Percentiles rank a stretch among this genome's conserved stretches.
Evolutionary conservation across 164 flowering plant genomes (phyloP).

Genomic region (Berberis vulgaris): DNA sequence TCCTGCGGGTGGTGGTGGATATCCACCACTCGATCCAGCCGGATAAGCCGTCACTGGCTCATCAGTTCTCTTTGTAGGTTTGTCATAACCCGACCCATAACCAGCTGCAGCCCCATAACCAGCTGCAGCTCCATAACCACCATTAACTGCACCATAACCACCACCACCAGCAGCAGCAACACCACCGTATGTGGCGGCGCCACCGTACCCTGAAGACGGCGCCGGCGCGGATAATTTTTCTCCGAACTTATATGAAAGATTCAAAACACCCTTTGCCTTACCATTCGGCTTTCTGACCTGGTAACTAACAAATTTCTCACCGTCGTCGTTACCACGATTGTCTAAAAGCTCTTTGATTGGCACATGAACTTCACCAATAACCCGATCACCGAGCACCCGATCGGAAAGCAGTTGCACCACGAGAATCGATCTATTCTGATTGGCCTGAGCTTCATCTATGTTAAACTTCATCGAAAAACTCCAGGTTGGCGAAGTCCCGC

Average conservation of each 20-base stretch:
- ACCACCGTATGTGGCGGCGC: background rate
- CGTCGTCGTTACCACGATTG: conserved; percentile 8
- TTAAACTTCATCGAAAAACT: conserved; percentile 37
- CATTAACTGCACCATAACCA: too few species aligned
- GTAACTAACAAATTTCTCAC: conserved; percentile 29
- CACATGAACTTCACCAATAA: conserved; percentile 49
- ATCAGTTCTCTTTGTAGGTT: background rate
- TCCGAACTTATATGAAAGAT: conserved; percentile 49
- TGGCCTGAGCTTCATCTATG: conserved; percentile 30
- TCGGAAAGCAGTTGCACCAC: conserved; percentile 31
- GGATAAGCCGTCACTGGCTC: conserved; percentile 1
- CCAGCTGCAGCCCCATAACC: too few species aligned
- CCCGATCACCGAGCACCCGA: conserved; percentile 43
- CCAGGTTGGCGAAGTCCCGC: conserved; percentile 51
- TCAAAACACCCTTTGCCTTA: conserved; percentile 45
- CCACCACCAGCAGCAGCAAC: too few species aligned
- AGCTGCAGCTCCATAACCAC: too few species aligned
- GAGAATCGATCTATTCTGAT: conserved; percentile 24
- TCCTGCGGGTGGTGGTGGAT: background rate
- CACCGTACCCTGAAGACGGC: background rate
- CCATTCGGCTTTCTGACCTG: conserved; percentile 50
- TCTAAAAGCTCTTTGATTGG: conserved; percentile 56
- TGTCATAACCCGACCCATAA: too few species aligned
- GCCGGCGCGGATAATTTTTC: conserved; percentile 14
- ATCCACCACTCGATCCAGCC: background rate